Conservation (phyloP, 805 yeast species). For the Candida wancherniae region DNA sequence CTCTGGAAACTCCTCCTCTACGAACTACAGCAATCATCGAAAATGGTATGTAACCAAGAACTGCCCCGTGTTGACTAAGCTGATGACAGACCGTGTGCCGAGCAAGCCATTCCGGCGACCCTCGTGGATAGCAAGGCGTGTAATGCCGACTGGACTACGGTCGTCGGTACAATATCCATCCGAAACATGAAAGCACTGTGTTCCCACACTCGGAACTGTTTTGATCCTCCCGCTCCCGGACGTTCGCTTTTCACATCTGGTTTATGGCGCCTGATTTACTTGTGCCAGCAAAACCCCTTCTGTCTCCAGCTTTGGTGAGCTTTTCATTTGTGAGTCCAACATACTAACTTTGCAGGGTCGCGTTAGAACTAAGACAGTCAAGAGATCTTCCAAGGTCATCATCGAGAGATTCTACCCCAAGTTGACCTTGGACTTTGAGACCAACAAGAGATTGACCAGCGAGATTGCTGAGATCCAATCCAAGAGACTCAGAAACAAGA, state of each 20-base stretch:
- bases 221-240: neutral
- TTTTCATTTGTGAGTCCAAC: neutral
- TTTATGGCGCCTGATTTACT: no score
- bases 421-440: slow-evolving; percentile 98
- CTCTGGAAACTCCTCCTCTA: slow-evolving; percentile 14
- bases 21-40: slow-evolving; percentile 24
- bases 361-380: slow-evolving; percentile 99
- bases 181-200: no score
- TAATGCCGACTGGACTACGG: no score
- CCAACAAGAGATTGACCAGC: slow-evolving; percentile 98
- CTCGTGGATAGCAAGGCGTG: no score
- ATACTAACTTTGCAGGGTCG: slow-evolving; percentile 71
- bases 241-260: no score
- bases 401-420: slow-evolving; percentile 99
- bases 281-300: no score
- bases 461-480: slow-evolving; percentile 99
- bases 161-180: no score
- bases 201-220: neutral
- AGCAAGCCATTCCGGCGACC: neutral
- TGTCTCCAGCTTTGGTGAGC: neutral
- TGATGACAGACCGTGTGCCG: neutral
- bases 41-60: slow-evolving; percentile 28
- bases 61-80: neutral
- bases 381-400: slow-evolving; percentile 99
- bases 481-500: slow-evolving; percentile 99